phyloP scores from a whole-genome alignment of 2,329 filamentous ascomycete genomes.

The Cercospora zeae-maydis region DNA sequence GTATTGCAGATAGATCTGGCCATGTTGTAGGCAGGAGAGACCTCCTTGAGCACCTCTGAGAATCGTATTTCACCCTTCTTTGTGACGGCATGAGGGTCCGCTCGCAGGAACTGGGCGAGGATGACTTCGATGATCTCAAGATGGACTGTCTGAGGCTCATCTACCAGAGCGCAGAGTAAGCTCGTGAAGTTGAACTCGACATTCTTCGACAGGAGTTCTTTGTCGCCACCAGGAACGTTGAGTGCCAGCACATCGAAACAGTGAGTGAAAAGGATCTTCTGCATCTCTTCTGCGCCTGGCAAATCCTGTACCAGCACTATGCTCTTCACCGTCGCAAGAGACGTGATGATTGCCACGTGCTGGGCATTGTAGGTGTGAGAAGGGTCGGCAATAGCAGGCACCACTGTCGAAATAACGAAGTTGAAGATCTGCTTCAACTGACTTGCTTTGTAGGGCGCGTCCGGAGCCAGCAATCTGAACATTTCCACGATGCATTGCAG shows the following conservation, averaged over 20 bases:
- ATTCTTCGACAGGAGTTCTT: slow-evolving; percentile 84
- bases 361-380: slow-evolving; percentile 88
- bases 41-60: slow-evolving; percentile 62
- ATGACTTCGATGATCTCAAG: slow-evolving; percentile 84
- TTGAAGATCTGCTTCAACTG: slow-evolving; percentile 97
- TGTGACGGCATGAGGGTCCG: slow-evolving; percentile 60
- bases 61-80: slow-evolving; percentile 44
- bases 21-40: slow-evolving; percentile 92
- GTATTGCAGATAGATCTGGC: slow-evolving; percentile 89
- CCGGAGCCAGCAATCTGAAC: slow-evolving; percentile 84
- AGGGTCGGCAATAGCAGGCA: slow-evolving; percentile 81
- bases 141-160: slow-evolving; percentile 75
- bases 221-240: slow-evolving; percentile 67
- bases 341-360: slow-evolving; percentile 85
- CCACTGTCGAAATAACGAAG: slow-evolving; percentile 75
- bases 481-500: slow-evolving; percentile 91
- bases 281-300: slow-evolving; percentile 72
- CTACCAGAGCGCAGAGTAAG: slow-evolving; percentile 78
- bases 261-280: slow-evolving; percentile 75
- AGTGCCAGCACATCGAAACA: slow-evolving; percentile 91
- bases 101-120: slow-evolving; percentile 90
- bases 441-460: slow-evolving; percentile 86
- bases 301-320: slow-evolving; percentile 88
- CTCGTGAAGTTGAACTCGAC: slow-evolving; percentile 90
- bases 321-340: slow-evolving; percentile 88